phyloP scores from a whole-genome alignment of 495 filamentous ascomycete genomes.

The Aspergillus baeticus region DNA sequence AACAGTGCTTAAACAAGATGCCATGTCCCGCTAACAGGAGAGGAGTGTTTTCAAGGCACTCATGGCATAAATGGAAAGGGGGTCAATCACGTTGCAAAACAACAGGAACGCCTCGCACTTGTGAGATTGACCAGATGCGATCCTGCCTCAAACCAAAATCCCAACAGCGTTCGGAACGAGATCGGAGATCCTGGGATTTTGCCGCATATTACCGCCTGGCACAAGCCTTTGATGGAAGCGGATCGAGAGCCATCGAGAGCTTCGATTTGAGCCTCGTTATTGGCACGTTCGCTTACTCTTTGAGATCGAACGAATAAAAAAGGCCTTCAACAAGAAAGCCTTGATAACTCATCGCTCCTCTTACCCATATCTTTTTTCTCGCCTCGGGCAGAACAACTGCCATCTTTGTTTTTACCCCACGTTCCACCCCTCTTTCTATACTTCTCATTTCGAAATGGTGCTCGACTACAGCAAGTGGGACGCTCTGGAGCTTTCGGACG shows the following conservation, averaged over 20 bases:
- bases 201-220: constrained; percentile 31
- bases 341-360: not conserved
- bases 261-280: constrained; percentile 19
- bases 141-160: constrained; percentile 15
- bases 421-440: constrained; percentile 23
- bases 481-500: constrained; percentile 90
- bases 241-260: constrained; percentile 42
- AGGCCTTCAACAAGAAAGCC: not conserved
- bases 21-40: constrained; percentile 34
- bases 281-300: not conserved
- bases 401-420: constrained; percentile 13
- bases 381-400: not conserved
- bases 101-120: not conserved
- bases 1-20: constrained; percentile 27
- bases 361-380: not conserved
- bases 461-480: constrained; percentile 98
- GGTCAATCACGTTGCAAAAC: not conserved
- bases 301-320: not conserved
- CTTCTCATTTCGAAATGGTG: constrained; percentile 59
- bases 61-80: constrained; percentile 16
- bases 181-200: constrained; percentile 21
- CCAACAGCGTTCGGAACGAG: constrained; percentile 20
- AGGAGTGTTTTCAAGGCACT: not conserved
- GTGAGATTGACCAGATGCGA: constrained; percentile 15
- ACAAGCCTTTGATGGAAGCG: constrained; percentile 29